Percentiles rank a stretch among this genome's conserved stretches.
Evolutionary conservation across 805 yeast species (phyloP).

Genomic region (Debaryomyces hansenii): DNA sequence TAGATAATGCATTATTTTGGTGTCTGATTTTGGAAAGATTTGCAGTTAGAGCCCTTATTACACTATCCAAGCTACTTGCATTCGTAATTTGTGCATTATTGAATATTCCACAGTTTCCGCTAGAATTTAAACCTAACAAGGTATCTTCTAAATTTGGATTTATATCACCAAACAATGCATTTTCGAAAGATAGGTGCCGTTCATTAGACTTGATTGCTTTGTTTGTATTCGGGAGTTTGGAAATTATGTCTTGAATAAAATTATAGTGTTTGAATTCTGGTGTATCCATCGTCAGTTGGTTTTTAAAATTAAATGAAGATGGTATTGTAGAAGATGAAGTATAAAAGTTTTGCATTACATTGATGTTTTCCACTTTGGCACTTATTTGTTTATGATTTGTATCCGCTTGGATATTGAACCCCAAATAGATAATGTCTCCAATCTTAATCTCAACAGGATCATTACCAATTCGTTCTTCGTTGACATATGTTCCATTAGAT

Average conservation of each 20-base stretch:
- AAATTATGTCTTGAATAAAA: slow-evolving; percentile 33
- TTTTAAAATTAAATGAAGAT: neutral
- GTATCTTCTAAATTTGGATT: slow-evolving; percentile 50
- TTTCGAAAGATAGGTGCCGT: slow-evolving; percentile 41
- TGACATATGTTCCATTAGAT: slow-evolving; percentile 92
- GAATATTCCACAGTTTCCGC: slow-evolving; percentile 54
- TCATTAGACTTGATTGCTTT: slow-evolving; percentile 3
- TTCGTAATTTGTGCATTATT: slow-evolving; percentile 61
- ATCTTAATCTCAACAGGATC: slow-evolving; percentile 64
- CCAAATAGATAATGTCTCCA: slow-evolving; percentile 91
- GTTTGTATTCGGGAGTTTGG: slow-evolving; percentile 6
- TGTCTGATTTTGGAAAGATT: slow-evolving; percentile 59
- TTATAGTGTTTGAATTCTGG: slow-evolving; percentile 35
- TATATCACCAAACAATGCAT: slow-evolving; percentile 64
- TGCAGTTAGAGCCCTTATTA: slow-evolving; percentile 53
- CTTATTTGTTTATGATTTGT: slow-evolving; percentile 82
- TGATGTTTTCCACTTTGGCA: slow-evolving; percentile 75
- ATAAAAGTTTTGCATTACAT: slow-evolving; percentile 45
- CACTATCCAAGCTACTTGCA: slow-evolving; percentile 53
- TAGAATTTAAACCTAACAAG: slow-evolving; percentile 47
- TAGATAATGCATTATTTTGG: slow-evolving; percentile 54
- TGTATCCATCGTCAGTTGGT: slow-evolving; percentile 13
- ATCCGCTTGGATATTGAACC: slow-evolving; percentile 77
- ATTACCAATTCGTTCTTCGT: slow-evolving; percentile 64
- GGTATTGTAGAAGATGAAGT: slow-evolving; percentile 1